These are phyloP conservation scores for Gastrodia elata DNA, from an alignment of 106 monocot genomes.

Conservation along the genomic window DNA sequence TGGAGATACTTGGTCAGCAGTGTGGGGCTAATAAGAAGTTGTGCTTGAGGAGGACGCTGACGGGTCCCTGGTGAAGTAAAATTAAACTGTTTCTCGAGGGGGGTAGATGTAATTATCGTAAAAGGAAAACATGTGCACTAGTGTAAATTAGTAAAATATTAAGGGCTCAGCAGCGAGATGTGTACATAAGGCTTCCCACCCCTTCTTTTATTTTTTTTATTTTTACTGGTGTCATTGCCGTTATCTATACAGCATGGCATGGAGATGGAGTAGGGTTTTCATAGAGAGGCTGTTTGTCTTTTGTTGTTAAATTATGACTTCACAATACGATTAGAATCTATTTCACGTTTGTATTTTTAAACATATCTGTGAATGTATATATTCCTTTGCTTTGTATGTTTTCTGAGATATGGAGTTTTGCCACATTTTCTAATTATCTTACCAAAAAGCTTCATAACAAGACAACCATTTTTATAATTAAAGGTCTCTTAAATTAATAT, in stretches of 20 bases:
- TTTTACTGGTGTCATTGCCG: background rate
- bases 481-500: too few species aligned
- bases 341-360: background rate
- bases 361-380: too few species aligned
- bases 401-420: too few species aligned
- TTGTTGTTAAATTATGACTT: constrained; percentile 1
- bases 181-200: background rate
- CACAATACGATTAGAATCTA: background rate
- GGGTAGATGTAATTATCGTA: background rate
- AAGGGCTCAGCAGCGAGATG: background rate
- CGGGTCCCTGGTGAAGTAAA: constrained; percentile 5
- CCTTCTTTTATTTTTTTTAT: background rate
- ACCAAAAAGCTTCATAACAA: too few species aligned
- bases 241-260: background rate
- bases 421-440: too few species aligned
- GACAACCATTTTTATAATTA: too few species aligned
- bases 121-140: background rate
- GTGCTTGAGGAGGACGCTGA: constrained; percentile 10
- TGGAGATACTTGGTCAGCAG: constrained; percentile 7
- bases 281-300: too few species aligned
- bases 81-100: background rate
- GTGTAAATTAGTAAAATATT: constrained; percentile 11
- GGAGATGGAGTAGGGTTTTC: too few species aligned
- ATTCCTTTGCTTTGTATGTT: too few species aligned
- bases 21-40: background rate